Evolutionary conservation across 495 filamentous ascomycete species (phyloP).

Genomic region (Podospora australis): DNA sequence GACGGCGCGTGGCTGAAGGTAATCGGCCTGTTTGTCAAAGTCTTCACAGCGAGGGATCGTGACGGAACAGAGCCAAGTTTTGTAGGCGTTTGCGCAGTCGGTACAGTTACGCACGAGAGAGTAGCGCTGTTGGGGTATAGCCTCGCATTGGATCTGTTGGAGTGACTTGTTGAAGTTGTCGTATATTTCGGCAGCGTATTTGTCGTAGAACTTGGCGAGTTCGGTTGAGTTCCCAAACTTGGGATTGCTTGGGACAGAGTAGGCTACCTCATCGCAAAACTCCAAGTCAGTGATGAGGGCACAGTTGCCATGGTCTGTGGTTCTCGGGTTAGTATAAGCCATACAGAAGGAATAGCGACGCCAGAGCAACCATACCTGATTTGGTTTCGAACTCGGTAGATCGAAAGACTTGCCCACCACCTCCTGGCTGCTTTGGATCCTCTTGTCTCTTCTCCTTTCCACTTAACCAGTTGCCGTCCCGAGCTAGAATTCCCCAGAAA

Average conservation of each 20-base stretch:
- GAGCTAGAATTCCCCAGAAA: constrained; percentile 67
- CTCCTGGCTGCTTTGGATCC: constrained; percentile 47
- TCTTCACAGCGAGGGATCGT: constrained; percentile 87
- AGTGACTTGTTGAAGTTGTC: constrained; percentile 74
- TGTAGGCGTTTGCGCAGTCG: constrained; percentile 77
- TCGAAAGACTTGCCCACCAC: constrained; percentile 66
- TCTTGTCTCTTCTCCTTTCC: constrained; percentile 44
- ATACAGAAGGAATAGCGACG: background rate
- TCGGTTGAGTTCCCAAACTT: constrained; percentile 41
- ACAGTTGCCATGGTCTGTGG: constrained; percentile 53
- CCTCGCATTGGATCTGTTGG: constrained; percentile 78
- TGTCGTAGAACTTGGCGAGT: constrained; percentile 64
- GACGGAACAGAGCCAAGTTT: constrained; percentile 89
- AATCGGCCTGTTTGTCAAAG: constrained; percentile 50
- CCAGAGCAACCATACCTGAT: constrained; percentile 46
- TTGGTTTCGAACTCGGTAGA: constrained; percentile 69
- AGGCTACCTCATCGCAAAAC: constrained; percentile 81
- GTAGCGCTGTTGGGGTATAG: constrained; percentile 58
- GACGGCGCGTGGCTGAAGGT: constrained; percentile 63
- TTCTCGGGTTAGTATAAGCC: background rate
- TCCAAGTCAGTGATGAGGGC: constrained; percentile 73
- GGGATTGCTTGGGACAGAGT: constrained; percentile 80
- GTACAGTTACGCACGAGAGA: constrained; percentile 70
- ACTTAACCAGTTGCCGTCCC: constrained; percentile 43
- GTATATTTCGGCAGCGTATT: constrained; percentile 53